Evolutionary conservation across 441 rosid species (phyloP), one percentile per base, ranked within the genome.

Genomic region (Gossypium laxum): DNA sequence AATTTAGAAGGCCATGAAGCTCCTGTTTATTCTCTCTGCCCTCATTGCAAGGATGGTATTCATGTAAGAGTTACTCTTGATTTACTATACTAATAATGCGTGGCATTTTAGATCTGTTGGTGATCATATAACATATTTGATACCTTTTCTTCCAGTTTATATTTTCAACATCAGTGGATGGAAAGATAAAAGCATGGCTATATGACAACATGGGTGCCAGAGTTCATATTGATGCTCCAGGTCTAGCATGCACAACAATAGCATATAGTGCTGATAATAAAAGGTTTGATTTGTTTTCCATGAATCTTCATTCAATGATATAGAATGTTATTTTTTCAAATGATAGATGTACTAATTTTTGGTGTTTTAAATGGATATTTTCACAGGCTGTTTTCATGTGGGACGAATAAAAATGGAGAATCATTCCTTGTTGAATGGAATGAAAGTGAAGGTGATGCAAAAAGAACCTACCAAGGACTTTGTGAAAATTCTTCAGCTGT

Each of bases 381-480:
- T 69, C 63, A 24, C 57, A 70, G 91, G 81, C 84, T 85, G 63
- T 84, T 87, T 61, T 85, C 88, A 1, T 87, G 91, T 0, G 89
- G 91, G 18, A 85, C 89, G 48, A 82, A 71, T 74, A 74, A 75
- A 71, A 67, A 62, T 24, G 89, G 89, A 62, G 88, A 87, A 43
- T 78, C 91, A 5, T 82, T 75, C 72, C 81, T 87, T 56, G 86
- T 83, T 21, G 89, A 87, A 76, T 87, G 91, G 91, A 75, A 82
- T 78, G 89, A 85, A 71, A 81, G 79, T 65, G 89, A 85, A 79
- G 89, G 89, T 32, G 60, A 81, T 7, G 77, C 80, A 54, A 82
- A 75, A 71, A 83, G 84, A 71, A 72, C 57, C 17, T 87, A 82
- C 51, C 58, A 22, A 32, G 89, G 91, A 52, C 76, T 87, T 73